Percentiles rank a stretch among this genome's conserved stretches.
Evolutionary conservation across 2,329 filamentous ascomycete genomes (phyloP).

Genomic region (Verticillium dahliae): DNA sequence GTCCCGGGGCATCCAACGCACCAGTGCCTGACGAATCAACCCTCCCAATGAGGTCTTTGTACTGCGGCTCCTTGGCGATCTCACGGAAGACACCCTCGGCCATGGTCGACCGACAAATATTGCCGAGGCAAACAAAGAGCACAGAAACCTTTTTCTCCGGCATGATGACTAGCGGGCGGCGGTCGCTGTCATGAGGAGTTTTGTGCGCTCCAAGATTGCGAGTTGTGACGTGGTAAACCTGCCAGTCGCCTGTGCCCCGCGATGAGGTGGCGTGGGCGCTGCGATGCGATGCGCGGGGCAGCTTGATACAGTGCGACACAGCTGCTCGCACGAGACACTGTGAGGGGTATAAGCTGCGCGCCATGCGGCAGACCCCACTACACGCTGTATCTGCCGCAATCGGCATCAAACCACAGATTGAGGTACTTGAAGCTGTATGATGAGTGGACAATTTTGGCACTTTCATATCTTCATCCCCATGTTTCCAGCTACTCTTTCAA

Average conservation of each 20-base stretch:
- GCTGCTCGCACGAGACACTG: background rate
- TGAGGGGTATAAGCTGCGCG: background rate
- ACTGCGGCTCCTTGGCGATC: conserved; percentile 54
- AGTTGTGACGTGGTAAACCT: conserved; percentile 3
- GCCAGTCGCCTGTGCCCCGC: background rate
- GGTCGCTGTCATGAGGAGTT: background rate
- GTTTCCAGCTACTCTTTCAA: no score
- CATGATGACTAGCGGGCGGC: conserved; percentile 17
- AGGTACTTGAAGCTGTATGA: no score
- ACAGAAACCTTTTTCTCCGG: conserved; percentile 53
- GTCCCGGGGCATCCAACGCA: conserved; percentile 16
- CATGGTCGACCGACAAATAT: conserved; percentile 94
- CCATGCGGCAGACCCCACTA: no score
- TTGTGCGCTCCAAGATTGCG: background rate
- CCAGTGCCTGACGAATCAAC: conserved; percentile 88
- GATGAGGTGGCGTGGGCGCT: background rate
- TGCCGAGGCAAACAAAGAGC: conserved; percentile 93
- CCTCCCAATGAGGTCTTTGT: conserved; percentile 51
- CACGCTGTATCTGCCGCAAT: no score
- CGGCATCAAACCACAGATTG: no score
- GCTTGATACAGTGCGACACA: background rate
- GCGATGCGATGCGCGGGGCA: background rate
- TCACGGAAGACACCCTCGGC: conserved; percentile 87
- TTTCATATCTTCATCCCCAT: no score
- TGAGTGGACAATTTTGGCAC: no score